Evolutionary conservation across 306 rosid genomes (phyloP).

Genomic region (Geum urbanum): DNA sequence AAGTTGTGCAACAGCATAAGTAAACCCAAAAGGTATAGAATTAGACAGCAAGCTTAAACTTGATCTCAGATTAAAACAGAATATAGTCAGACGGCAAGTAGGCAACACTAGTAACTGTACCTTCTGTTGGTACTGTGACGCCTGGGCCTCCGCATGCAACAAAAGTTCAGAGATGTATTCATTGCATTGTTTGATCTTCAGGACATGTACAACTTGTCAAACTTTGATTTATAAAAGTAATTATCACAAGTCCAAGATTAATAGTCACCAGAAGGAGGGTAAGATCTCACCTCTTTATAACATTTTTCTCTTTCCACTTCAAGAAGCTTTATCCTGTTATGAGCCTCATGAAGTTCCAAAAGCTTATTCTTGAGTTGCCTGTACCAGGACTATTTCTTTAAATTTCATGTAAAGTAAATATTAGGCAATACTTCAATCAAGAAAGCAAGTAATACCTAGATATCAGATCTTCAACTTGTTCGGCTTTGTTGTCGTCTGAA

Average conservation of each 20-base stretch:
- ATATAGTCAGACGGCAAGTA: not conserved
- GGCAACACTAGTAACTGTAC: constrained; percentile 31
- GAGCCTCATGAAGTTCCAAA: constrained; percentile 63
- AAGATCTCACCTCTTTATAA: constrained; percentile 61
- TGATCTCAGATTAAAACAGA: not conserved
- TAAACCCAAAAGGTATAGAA: too few species aligned
- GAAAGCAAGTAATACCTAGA: constrained; percentile 50
- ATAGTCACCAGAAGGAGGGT: constrained; percentile 10
- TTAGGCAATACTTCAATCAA: constrained; percentile 16
- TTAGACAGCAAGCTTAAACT: not conserved
- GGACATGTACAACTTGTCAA: constrained; percentile 19
- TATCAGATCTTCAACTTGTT: constrained; percentile 44
- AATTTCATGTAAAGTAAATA: constrained; percentile 13
- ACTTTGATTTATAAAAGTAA: constrained; percentile 12
- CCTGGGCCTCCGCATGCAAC: constrained; percentile 93
- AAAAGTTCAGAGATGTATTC: constrained; percentile 80
- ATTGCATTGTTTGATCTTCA: constrained; percentile 73
- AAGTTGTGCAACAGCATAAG: constrained; percentile 26
- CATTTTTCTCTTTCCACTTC: constrained; percentile 69
- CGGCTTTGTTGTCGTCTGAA: constrained; percentile 36
- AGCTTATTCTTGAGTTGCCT: constrained; percentile 43
- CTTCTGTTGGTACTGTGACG: constrained; percentile 91
- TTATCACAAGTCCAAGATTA: constrained; percentile 10
- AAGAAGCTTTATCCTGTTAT: constrained; percentile 59
- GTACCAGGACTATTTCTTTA: constrained; percentile 29